Conservation (phyloP, 257 asterid species). For the Capsicum chinense region DNA sequence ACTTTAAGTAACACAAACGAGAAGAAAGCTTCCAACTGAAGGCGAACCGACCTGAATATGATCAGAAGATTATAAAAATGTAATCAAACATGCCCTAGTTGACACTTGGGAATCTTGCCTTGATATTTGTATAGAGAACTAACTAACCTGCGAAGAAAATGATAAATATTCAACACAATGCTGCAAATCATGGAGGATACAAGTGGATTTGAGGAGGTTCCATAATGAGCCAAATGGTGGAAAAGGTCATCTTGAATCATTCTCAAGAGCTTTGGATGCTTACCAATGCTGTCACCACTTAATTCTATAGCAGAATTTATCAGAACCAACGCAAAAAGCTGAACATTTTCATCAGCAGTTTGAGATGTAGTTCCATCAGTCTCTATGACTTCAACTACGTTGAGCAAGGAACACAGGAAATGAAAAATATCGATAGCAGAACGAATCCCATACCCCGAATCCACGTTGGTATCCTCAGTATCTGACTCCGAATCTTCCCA, state of each 20-base stretch:
- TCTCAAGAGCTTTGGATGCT: conserved; percentile 83
- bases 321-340: conserved; percentile 72
- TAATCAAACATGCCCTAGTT: background rate
- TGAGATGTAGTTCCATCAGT: conserved; percentile 57
- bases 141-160: conserved; percentile 76
- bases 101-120: background rate
- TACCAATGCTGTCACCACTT: conserved; percentile 88
- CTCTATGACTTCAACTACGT: conserved; percentile 71
- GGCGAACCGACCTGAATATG: conserved; percentile 69
- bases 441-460: conserved; percentile 76
- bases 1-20: conserved; percentile 68
- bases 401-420: conserved; percentile 82
- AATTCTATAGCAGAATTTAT: conserved; percentile 83
- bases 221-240: conserved; percentile 88
- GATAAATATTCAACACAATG: conserved; percentile 77
- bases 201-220: conserved; percentile 69
- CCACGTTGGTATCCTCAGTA: conserved; percentile 69
- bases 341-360: conserved; percentile 65
- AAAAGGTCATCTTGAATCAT: conserved; percentile 90
- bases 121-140: conserved; percentile 26
- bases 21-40: conserved; percentile 85
- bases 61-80: conserved; percentile 15
- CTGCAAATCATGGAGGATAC: conserved; percentile 89
- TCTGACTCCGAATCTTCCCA: conserved; percentile 91
- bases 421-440: conserved; percentile 86